phyloP scores from a whole-genome alignment of 192 early-diverging fungal genomes.

The Umbelopsis sp. region DNA sequence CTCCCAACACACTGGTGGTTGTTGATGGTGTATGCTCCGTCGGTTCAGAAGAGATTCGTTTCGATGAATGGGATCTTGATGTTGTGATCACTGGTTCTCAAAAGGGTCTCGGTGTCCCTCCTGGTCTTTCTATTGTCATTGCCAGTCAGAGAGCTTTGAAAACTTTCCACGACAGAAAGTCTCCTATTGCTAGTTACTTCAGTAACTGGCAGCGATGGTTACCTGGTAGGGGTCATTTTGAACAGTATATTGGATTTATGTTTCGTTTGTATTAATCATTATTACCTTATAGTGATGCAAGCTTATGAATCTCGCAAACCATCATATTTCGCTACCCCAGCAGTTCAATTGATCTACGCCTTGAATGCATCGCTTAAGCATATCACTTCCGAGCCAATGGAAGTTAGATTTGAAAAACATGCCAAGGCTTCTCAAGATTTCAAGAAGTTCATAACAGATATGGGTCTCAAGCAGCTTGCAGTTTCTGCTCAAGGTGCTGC shows the following conservation, averaged over 20 bases:
- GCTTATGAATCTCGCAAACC: slow-evolving; percentile 76
- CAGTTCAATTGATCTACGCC: slow-evolving; percentile 75
- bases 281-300: slow-evolving; percentile 56
- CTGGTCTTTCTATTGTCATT: slow-evolving; percentile 76
- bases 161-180: slow-evolving; percentile 46
- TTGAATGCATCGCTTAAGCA: slow-evolving; percentile 68
- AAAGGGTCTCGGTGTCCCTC: slow-evolving; percentile 81
- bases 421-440: slow-evolving; percentile 57
- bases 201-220: slow-evolving; percentile 76
- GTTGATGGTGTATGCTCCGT: slow-evolving; percentile 85
- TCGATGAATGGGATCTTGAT: slow-evolving; percentile 78
- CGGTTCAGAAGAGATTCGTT: slow-evolving; percentile 71
- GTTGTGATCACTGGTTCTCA: slow-evolving; percentile 79
- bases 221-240: slow-evolving; percentile 33
- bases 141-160: slow-evolving; percentile 49
- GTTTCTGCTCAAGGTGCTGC: slow-evolving; percentile 41
- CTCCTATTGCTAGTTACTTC: slow-evolving; percentile 69
- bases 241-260: neutral
- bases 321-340: slow-evolving; percentile 82
- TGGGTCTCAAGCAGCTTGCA: slow-evolving; percentile 69
- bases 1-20: slow-evolving; percentile 71
- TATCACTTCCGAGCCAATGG: slow-evolving; percentile 56
- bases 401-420: slow-evolving; percentile 62
- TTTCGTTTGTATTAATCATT: neutral
- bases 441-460: slow-evolving; percentile 55